Evolutionary conservation across 106 monocot species (phyloP), one percentile per base, ranked within the genome.

Genomic region (Allium fistulosum): DNA sequence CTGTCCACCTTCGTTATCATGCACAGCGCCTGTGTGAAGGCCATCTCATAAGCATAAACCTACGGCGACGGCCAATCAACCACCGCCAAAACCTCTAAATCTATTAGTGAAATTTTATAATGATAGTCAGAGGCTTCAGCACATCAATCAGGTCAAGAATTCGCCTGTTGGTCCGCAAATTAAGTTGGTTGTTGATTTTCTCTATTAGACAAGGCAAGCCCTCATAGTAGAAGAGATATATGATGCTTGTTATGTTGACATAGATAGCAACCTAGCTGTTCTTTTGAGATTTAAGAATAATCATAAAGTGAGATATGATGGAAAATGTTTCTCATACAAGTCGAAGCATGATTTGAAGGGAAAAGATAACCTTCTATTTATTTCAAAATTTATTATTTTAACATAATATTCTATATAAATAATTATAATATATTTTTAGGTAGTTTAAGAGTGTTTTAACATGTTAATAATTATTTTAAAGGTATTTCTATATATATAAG

Each of bases 251-350:
- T 88, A 91, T 78, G 91, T 95, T 26, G 90, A 95, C 45, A 78
- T 95, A 59, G 72, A 71, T 61, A 81, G 76, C 49, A 95, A 95
- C 67, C 84, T 85, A 56, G 79, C 71, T 61, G 82, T 95, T 14
- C 88, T 85, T 78, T 85, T 91, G n/a, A 95, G 91, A 69, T 82
- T 95, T 67, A 91, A 73, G 75, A 91, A 95, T 62, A 95, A 95
- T 70, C 85, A 80, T 51, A 95, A 95, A 87, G 94, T 95, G 18
- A 50, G 51, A 46, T 95, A 88, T n/a, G n/a, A n/a, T n/a, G n/a
- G n/a, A n/a, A n/a, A n/a, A n/a, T n/a, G n/a, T n/a, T n/a, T n/a
- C n/a, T n/a, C n/a, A n/a, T n/a, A n/a, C n/a, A n/a, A n/a, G n/a
- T n/a, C n/a, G n/a, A n/a, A n/a, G n/a, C n/a, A n/a, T n/a, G n/a